Percentiles rank a stretch among this genome's conserved stretches.
Conservation (phyloP, 345 rosid genomes). For the Eucalyptus regnans region DNA sequence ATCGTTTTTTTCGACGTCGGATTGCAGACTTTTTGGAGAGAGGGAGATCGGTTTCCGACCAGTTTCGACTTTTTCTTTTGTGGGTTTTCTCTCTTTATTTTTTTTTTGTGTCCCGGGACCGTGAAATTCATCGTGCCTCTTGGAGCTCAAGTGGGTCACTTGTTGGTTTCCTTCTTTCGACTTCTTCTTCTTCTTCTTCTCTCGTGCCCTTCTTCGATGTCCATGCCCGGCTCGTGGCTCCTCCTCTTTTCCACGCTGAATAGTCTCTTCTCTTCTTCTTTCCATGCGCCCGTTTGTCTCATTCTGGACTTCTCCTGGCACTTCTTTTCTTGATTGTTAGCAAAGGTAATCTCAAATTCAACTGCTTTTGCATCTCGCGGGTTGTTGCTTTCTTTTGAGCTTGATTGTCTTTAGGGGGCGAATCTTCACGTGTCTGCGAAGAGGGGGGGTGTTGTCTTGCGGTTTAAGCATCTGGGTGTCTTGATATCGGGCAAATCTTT, state of each 20-base stretch:
- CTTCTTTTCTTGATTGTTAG: background rate
- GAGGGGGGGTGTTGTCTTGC: background rate
- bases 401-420: background rate
- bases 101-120: background rate
- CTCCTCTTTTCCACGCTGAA: background rate
- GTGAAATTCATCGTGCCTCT: background rate
- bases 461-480: background rate
- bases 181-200: background rate
- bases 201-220: background rate
- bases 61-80: background rate
- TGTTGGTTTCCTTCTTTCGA: background rate
- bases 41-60: background rate
- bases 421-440: background rate
- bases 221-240: background rate
- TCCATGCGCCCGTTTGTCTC: background rate
- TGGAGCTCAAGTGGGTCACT: background rate
- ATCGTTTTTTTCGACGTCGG: background rate
- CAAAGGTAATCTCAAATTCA: background rate
- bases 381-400: background rate
- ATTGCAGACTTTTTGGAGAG: background rate
- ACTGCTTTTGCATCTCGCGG: background rate
- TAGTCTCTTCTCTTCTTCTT: background rate
- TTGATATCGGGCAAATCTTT: conserved; percentile 15
- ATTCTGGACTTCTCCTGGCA: background rate
- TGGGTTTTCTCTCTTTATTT: background rate